Percentiles rank a stretch among this genome's conserved stretches.
Conservation (phyloP, 257 asterid species). For the Lycium ferocissimum region DNA sequence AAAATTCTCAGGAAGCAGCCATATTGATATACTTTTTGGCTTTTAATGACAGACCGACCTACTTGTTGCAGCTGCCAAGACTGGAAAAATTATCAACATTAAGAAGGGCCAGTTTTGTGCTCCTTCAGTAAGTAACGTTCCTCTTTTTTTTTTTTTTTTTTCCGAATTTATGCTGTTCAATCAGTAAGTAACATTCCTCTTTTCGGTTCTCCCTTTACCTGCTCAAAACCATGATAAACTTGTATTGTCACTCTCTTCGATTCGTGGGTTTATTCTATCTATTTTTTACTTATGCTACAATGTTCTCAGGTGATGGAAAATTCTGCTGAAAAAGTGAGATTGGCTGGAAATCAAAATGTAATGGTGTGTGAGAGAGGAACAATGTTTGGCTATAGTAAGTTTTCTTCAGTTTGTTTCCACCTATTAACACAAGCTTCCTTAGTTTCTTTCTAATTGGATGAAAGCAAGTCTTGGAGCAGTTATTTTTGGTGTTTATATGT, state of each 20-base stretch:
- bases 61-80: conserved; percentile 92
- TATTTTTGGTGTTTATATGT: neutral
- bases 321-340: conserved; percentile 90
- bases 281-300: conserved; percentile 28
- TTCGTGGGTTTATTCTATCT: neutral
- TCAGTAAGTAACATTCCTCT: conserved; percentile 49
- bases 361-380: conserved; percentile 99
- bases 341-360: conserved; percentile 95
- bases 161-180: neutral
- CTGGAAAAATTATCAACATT: conserved; percentile 83
- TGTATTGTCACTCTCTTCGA: no score
- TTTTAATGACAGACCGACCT: conserved; percentile 77
- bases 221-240: neutral
- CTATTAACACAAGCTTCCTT: neutral
- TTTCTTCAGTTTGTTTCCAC: conserved; percentile 15
- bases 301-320: conserved; percentile 80
- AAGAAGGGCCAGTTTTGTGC: conserved; percentile 98
- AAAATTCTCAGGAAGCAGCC: neutral
- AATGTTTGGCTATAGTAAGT: conserved; percentile 96
- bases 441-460: neutral
- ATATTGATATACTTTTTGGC: conserved; percentile 27
- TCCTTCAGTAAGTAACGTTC: conserved; percentile 59
- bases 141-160: neutral
- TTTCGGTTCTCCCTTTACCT: neutral
- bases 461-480: neutral